A percentile compares a stretch with the other conserved stretches of the same genome.
Conservation (phyloP, 768 basidiomycete genomes). For the Sarcomyxa edulis region DNA sequence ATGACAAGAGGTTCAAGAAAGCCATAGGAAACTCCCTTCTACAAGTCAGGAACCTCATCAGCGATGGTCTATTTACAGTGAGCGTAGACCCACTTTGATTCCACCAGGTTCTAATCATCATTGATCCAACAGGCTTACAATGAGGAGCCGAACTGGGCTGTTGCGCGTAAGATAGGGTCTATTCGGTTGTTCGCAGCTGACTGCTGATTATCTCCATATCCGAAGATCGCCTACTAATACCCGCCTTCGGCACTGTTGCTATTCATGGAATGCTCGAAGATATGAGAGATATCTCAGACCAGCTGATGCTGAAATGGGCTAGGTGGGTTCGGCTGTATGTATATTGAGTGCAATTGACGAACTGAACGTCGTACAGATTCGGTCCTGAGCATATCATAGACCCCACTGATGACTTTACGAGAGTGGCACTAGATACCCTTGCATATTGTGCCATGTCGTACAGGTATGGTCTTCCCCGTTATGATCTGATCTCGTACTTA, state of each 20-base stretch:
- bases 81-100: constrained; percentile 1
- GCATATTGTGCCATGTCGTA: constrained; percentile 38
- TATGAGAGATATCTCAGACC: constrained; percentile 39
- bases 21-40: constrained; percentile 24
- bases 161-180: constrained; percentile 35
- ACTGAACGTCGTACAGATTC: constrained; percentile 26
- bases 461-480: constrained; percentile 18
- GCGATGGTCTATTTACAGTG: constrained; percentile 38
- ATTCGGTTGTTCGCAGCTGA: background rate
- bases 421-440: constrained; percentile 41
- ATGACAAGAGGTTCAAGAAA: constrained; percentile 38
- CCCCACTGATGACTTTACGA: constrained; percentile 40
- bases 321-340: too few species aligned
- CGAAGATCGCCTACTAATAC: constrained; percentile 24
- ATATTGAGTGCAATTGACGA: background rate
- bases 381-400: constrained; percentile 35
- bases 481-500: background rate
- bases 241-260: constrained; percentile 31
- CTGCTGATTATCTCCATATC: background rate
- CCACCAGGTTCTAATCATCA: background rate
- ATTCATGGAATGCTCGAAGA: constrained; percentile 42
- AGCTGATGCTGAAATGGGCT: constrained; percentile 37
- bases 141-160: constrained; percentile 40
- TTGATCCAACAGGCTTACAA: constrained; percentile 23
- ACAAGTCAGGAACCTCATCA: constrained; percentile 29